Base-by-base conservation (phyloP, 768 basidiomycete genomes). In the Fistulinella prunicolor region DNA sequence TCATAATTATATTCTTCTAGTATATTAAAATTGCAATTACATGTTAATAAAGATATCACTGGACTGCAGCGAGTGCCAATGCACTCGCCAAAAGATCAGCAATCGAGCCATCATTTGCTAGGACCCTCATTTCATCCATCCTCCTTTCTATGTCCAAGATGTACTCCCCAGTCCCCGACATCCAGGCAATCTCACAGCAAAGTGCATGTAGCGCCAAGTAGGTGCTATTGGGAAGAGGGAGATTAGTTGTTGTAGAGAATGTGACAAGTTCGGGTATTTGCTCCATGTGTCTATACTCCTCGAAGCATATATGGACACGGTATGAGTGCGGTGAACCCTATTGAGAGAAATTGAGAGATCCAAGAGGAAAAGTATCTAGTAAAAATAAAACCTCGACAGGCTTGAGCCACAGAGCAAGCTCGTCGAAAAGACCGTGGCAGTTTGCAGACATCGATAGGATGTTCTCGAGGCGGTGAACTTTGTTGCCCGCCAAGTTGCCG, bases 151-250 rank as follows among this genome's bases (percentile, higher is more conserved):
- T 17, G 12, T 43, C 49, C 26, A 20, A 23, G 22, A 50, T 34
- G 9, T 50, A 42, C 14, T 42, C 44, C 8, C 24, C 30, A 13
- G 35, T 29, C 4, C 43, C 48, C 13, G 52, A 53, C 43, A 45
- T 50, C 48, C 48, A 50, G 5, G 44, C 39, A 2, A 42, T 21
- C 29, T 53, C 43, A 23, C 52, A 53, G 13, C 48, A 53, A 2
- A 50, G 44, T 28, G 48, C 36, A 23, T 53, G 44, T 19, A 53
- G 35, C 0, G 35, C 41, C 37, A 51, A 30, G 21, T 26, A 42
- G 9, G 21, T 19, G 3, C 0, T 23, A 19, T 6, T 1, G 3
- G 51, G 47, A 13, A 52, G 38, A 14, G 51, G 47, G 6, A 47
- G 1, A 1, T 29, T n/a, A 1, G 39, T 34, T 0, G 9, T 7